Evolutionary conservation across 495 filamentous ascomycete species (phyloP).

Genomic region (Chlorociboria aeruginascens): DNA sequence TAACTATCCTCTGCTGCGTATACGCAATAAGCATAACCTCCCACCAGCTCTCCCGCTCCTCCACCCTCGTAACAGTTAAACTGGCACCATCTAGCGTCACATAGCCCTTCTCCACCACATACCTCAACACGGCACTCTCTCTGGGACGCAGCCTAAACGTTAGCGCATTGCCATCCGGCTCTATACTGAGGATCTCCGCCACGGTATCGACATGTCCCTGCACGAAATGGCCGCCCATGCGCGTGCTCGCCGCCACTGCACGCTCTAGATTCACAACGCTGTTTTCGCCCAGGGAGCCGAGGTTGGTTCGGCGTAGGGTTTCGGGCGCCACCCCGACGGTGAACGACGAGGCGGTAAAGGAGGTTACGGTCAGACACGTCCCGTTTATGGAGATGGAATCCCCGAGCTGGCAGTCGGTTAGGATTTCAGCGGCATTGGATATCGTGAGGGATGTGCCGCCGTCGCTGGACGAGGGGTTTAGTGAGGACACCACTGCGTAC

Average conservation of each 20-base stretch:
- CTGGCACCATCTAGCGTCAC: conserved; percentile 94
- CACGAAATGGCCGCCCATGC: conserved; percentile 78
- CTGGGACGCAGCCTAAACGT: conserved; percentile 72
- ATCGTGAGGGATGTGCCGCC: conserved; percentile 88
- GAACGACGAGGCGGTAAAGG: conserved; percentile 52
- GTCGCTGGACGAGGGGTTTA: conserved; percentile 68
- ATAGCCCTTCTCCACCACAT: conserved; percentile 94
- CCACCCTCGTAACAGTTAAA: conserved; percentile 77
- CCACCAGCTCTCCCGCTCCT: conserved; percentile 72
- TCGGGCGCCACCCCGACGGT: conserved; percentile 93
- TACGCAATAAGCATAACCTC: conserved; percentile 99
- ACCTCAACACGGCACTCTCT: conserved; percentile 53
- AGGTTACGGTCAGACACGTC: conserved; percentile 77
- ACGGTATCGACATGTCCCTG: conserved; percentile 94
- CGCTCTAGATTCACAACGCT: conserved; percentile 80
- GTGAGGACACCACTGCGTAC: conserved; percentile 62
- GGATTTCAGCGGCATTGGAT: conserved; percentile 57
- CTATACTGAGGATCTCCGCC: conserved; percentile 55
- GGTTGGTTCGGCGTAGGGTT: conserved; percentile 91
- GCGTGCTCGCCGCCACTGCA: conserved; percentile 74
- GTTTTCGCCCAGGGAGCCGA: conserved; percentile 49
- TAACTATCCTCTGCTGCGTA: conserved; percentile 86
- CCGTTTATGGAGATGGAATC: conserved; percentile 93
- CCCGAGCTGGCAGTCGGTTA: conserved; percentile 72
- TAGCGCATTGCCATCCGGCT: conserved; percentile 75